Conservation (phyloP, 257 asterid genomes). For the Linaria vulgaris region DNA sequence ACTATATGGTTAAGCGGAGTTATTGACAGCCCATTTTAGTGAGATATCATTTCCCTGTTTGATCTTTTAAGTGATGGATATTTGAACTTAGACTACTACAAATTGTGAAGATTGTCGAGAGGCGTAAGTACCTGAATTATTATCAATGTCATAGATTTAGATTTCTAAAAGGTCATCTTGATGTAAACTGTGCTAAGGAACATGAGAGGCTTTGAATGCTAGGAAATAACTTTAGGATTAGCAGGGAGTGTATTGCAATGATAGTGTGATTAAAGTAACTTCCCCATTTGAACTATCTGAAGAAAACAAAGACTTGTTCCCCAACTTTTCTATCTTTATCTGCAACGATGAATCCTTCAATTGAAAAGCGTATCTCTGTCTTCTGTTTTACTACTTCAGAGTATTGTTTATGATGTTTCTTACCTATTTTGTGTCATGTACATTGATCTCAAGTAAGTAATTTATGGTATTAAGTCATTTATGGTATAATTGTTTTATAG, state of each 20-base stretch:
- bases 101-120: not conserved
- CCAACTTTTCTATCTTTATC: no score
- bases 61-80: not conserved
- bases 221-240: not conserved
- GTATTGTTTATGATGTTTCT: not conserved
- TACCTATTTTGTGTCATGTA: no score
- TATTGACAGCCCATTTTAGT: no score
- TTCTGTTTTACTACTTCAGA: not conserved
- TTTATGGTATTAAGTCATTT: no score
- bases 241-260: not conserved
- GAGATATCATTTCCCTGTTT: no score
- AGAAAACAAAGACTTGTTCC: not conserved
- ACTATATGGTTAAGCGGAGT: no score
- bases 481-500: no score
- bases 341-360: no score
- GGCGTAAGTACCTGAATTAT: not conserved
- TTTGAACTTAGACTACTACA: not conserved
- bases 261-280: not conserved
- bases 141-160: not conserved
- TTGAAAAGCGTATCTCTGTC: not conserved
- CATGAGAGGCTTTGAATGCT: not conserved
- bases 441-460: no score
- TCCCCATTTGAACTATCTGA: not conserved
- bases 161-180: not conserved
- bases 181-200: constrained; percentile 4